These are phyloP conservation scores for Pisolithus orientalis DNA, from an alignment of 768 basidiomycete species.

Conservation along the genomic window DNA sequence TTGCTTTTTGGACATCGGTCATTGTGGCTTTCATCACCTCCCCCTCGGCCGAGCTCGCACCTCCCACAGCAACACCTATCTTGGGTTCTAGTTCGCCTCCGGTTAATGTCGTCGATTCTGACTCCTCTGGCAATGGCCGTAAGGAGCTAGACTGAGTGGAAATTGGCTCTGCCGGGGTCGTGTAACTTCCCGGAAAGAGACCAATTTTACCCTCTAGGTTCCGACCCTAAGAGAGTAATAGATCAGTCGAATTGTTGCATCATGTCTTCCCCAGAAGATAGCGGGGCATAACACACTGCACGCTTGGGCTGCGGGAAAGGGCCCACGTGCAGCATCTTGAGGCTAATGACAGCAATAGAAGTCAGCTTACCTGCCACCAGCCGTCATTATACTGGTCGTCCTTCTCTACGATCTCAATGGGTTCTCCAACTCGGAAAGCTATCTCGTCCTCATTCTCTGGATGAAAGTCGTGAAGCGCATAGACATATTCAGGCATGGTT, in stretches of 20 bases:
- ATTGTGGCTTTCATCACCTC: constrained; percentile 82
- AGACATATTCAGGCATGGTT: constrained; percentile 76
- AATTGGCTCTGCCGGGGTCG: constrained; percentile 49
- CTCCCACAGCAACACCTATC: constrained; percentile 22
- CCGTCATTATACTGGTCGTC: constrained; percentile 93
- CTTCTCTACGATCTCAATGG: constrained; percentile 85
- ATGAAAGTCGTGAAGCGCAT: constrained; percentile 78
- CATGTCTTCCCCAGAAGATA: neutral
- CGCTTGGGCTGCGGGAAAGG: neutral
- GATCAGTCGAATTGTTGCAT: neutral
- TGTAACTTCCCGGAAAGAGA: constrained; percentile 88
- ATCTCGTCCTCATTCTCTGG: constrained; percentile 97
- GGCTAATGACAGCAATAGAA: constrained; percentile 7
- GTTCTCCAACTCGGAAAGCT: constrained; percentile 75
- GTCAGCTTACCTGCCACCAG: constrained; percentile 76
- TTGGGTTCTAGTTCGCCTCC: constrained; percentile 18
- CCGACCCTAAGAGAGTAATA: constrained; percentile 51
- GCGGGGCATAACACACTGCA: neutral
- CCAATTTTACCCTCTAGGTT: constrained; percentile 80
- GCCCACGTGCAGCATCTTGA: neutral
- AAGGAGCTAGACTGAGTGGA: constrained; percentile 25
- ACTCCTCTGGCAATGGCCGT: constrained; percentile 43
- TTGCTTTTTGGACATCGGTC: constrained; percentile 86
- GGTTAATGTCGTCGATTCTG: constrained; percentile 32
- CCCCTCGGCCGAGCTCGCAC: constrained; percentile 25